Evolutionary conservation across 2,329 filamentous ascomycete species (phyloP).

Genomic region (Diaporthe amygdali): DNA sequence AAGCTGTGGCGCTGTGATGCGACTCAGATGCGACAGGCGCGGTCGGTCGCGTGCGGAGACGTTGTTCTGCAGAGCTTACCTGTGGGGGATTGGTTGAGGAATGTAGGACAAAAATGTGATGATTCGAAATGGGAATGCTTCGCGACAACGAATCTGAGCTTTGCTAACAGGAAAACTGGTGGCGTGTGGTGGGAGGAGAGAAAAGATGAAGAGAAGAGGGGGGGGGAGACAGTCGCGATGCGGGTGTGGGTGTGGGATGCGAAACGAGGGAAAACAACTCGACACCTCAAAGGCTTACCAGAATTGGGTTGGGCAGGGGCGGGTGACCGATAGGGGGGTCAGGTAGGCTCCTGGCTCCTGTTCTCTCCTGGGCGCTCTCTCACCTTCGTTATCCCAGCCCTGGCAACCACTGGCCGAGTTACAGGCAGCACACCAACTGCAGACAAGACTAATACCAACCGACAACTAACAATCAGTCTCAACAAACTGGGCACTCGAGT

Average conservation of each 20-base stretch:
- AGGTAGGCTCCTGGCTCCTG: neutral
- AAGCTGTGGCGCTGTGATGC: constrained; percentile 7
- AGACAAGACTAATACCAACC: neutral
- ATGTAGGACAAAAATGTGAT: neutral
- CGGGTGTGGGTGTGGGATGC: constrained; percentile 15
- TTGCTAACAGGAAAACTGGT: neutral
- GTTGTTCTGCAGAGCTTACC: constrained; percentile 21
- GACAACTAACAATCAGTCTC: neutral
- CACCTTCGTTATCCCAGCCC: neutral
- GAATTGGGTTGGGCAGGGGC: neutral
- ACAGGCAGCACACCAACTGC: neutral
- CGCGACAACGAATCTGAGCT: constrained; percentile 21
- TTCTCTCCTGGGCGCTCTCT: neutral
- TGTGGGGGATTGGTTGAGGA: neutral
- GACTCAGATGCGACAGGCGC: constrained; percentile 18
- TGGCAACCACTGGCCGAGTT: neutral
- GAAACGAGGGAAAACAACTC: constrained; percentile 27
- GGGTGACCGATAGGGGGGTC: neutral
- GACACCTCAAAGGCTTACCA: constrained; percentile 5
- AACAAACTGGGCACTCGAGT: neutral
- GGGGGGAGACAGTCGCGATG: constrained; percentile 20
- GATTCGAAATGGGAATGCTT: neutral
- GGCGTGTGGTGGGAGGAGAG: neutral
- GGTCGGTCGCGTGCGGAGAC: constrained; percentile 15
- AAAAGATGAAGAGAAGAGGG: constrained; percentile 10